phyloP scores from a whole-genome alignment of 2,329 filamentous ascomycete genomes.

The Trichophyton equinum region DNA sequence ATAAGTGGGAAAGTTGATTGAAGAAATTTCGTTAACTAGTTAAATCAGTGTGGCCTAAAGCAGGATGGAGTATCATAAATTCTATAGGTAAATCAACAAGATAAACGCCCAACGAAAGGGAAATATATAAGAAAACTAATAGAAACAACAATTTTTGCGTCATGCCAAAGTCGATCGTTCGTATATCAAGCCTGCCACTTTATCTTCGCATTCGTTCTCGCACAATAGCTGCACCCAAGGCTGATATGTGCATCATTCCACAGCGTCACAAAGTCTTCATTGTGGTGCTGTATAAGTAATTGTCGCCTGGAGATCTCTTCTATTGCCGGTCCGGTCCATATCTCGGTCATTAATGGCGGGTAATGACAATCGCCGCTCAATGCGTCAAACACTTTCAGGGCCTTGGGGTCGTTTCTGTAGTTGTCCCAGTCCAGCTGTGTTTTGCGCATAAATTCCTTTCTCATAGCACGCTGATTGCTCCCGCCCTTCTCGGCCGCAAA shows the following conservation, averaged over 20 bases:
- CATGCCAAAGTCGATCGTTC: not conserved
- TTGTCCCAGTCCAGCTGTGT: conserved; percentile 29
- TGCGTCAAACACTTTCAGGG: conserved; percentile 25
- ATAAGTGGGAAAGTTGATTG: no score
- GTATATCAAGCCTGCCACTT: conserved; percentile 8
- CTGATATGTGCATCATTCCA: conserved; percentile 26
- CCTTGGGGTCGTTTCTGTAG: conserved; percentile 28
- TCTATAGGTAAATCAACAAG: no score
- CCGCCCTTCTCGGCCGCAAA: conserved; percentile 35
- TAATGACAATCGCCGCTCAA: conserved; percentile 17
- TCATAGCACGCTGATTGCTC: conserved; percentile 29
- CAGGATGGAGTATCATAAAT: no score
- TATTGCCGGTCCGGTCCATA: conserved; percentile 30
- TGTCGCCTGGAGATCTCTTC: conserved; percentile 21
- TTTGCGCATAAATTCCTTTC: conserved; percentile 34
- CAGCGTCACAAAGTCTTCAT: conserved; percentile 22
- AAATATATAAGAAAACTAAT: not conserved
- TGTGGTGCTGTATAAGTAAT: conserved; percentile 21
- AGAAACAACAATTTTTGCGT: not conserved
- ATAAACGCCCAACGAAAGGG: not conserved
- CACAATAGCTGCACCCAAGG: conserved; percentile 26
- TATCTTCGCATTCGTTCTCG: conserved; percentile 6
- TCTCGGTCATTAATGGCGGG: conserved; percentile 21
- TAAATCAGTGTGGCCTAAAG: no score
- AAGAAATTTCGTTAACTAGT: no score